phyloP scores from a whole-genome alignment of 495 filamentous ascomycete species.

The Friedmanniomyces endolithicus region DNA sequence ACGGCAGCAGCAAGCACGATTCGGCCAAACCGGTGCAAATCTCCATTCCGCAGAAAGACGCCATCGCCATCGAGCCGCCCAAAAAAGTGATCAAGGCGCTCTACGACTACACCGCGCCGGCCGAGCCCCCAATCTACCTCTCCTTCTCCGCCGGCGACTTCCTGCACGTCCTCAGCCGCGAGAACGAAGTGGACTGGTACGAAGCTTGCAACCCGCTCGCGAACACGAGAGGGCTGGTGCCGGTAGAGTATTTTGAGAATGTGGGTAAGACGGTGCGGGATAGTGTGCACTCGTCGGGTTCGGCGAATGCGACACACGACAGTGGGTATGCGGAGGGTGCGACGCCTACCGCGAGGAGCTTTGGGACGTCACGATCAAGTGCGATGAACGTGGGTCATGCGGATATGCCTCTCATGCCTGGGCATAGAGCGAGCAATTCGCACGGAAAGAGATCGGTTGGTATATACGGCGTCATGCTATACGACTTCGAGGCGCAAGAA shows the following conservation, averaged over 20 bases:
- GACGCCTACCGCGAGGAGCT: slow-evolving; percentile 17
- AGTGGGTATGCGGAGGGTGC: slow-evolving; percentile 64
- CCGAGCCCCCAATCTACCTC: slow-evolving; percentile 53
- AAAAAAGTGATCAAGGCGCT: slow-evolving; percentile 98
- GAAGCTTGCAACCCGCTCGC: slow-evolving; percentile 95
- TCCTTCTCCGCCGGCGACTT: slow-evolving; percentile 91
- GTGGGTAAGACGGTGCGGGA: slow-evolving; percentile 84
- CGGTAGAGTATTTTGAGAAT: slow-evolving; percentile 82
- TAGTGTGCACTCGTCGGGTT: slow-evolving; percentile 64
- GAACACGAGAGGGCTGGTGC: slow-evolving; percentile 79
- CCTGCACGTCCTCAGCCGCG: slow-evolving; percentile 94
- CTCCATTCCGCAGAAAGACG: slow-evolving; percentile 81
- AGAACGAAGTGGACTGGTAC: slow-evolving; percentile 93
- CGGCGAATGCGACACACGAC: slow-evolving; percentile 53
- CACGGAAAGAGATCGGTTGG: slow-evolving; percentile 55
- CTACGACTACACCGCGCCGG: slow-evolving; percentile 65
- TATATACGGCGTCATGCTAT: slow-evolving; percentile 91
- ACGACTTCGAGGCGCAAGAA: slow-evolving; percentile 91
- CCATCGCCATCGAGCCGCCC: slow-evolving; percentile 87
- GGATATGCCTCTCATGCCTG: slow-evolving; percentile 28
- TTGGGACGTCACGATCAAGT: slow-evolving; percentile 9
- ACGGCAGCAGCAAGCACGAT: slow-evolving; percentile 25
- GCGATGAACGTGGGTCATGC: slow-evolving; percentile 20
- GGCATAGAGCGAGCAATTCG: slow-evolving; percentile 39
- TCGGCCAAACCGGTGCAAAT: slow-evolving; percentile 56